Evolutionary conservation across 1,139 yeast species (phyloP), one percentile per base, ranked within the genome.

Genomic region (Pneumocystis carinii): DNA sequence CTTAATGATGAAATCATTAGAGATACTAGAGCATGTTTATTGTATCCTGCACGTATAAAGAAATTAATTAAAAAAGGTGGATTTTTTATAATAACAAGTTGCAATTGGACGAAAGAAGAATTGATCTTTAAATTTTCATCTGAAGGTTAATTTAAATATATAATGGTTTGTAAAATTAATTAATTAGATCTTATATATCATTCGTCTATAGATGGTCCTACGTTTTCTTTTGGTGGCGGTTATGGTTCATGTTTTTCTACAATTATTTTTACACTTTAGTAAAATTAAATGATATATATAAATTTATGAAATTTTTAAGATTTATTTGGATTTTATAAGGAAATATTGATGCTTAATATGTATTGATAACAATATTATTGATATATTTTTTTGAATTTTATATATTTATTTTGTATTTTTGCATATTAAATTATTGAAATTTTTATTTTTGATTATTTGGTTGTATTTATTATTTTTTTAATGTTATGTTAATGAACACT

Each of bases 91-190:
- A 84, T 92, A 59, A 94, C 98, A 0, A 87, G 96, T n/a, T 94
- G 99, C 74, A 92, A 92, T 72, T 92, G 92, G 73, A 92, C 97
- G 0, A 86, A 87, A 69, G 75, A 77, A 0, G 98, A 92, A 71
- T 78, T 92, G 65, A 61, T 14, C 17, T 15, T 10, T 32, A 15
- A 42, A 53, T 35, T n/a, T 53, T 37, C 41, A n/a, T 53, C n/a
- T 10, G 14, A 39, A 27, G 74, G 75, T 36, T 42, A 53, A 15
- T 29, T 53, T n/a, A 27, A 36, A 37, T 63, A 24, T 24, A 32
- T 62, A 8, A 32, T 57, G 17, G 7, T 29, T n/a, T 53, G 29
- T 39, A 27, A 36, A 39, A 27, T 56, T 60, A 29, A 60, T 39
- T 14, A 39, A 10, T 24, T 60, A 38, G 62, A 15, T 8, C 14